Conservation (phyloP, 2,329 filamentous ascomycete genomes). For the Fusarium sp. region DNA sequence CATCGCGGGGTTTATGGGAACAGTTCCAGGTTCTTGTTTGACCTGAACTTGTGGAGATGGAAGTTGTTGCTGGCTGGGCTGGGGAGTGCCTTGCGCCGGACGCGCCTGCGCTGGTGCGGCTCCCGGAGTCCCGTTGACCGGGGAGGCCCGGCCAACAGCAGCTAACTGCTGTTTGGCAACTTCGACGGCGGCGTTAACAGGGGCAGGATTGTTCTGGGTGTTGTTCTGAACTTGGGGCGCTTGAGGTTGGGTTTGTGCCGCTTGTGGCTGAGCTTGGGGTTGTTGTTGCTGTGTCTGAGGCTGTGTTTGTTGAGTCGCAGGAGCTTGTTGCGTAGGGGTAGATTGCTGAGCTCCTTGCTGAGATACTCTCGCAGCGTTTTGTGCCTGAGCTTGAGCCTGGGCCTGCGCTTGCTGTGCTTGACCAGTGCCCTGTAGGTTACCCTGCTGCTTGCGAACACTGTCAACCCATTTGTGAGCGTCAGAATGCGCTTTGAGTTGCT, state of each 20-base stretch:
- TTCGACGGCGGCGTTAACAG: conserved; percentile 60
- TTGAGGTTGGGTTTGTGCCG: conserved; percentile 37
- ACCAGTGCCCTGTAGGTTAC: conserved; percentile 48
- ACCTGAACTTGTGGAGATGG: conserved; percentile 43
- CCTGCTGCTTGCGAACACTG: conserved; percentile 61
- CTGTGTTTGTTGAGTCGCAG: conserved; percentile 30
- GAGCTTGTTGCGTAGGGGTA: conserved; percentile 34
- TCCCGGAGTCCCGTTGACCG: conserved; percentile 47
- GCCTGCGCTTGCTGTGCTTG: conserved; percentile 44
- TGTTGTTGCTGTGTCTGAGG: conserved; percentile 38
- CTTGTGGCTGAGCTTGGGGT: conserved; percentile 35
- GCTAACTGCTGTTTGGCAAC: conserved; percentile 59
- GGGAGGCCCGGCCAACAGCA: conserved; percentile 48
- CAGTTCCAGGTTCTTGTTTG: conserved; percentile 55
- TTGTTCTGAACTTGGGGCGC: conserved; percentile 44
- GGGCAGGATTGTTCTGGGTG: conserved; percentile 50
- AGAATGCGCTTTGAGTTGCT: conserved; percentile 58
- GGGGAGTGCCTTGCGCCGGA: conserved; percentile 44
- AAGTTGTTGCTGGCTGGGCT: conserved; percentile 42
- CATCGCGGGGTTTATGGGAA: conserved; percentile 64
- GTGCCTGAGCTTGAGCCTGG: conserved; percentile 24
- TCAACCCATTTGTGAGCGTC: conserved; percentile 64
- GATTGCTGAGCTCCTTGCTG: conserved; percentile 45
- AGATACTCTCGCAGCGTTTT: conserved; percentile 33
- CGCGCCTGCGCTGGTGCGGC: conserved; percentile 47